Percentiles rank a stretch among this genome's conserved stretches.
phyloP scores from a whole-genome alignment of 2,329 filamentous ascomycete genomes.

The Coniochaeta hoffmannii region DNA sequence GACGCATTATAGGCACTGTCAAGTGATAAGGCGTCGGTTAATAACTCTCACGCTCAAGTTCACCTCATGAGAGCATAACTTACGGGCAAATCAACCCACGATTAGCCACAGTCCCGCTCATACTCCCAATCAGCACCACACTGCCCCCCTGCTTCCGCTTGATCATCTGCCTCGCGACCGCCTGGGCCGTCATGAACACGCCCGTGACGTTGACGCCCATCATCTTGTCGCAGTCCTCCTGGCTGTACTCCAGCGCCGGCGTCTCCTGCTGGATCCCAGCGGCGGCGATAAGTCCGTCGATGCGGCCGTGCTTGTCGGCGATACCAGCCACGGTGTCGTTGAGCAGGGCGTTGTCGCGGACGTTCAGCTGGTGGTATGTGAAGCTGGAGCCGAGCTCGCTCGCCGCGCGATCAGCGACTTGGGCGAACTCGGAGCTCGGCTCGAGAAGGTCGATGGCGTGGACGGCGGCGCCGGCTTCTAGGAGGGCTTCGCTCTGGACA shows the following conservation, averaged over 20 bases:
- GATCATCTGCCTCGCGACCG: conserved; percentile 72
- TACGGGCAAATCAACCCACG: conserved; percentile 52
- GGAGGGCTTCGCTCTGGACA: conserved; percentile 68
- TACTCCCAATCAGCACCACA: conserved; percentile 62
- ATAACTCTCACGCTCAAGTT: not conserved
- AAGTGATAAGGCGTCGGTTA: not conserved
- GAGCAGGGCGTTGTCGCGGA: conserved; percentile 62
- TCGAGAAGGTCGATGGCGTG: conserved; percentile 62
- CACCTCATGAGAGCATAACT: conserved; percentile 17
- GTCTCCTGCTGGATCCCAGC: conserved; percentile 77
- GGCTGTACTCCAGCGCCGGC: conserved; percentile 71
- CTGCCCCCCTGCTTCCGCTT: conserved; percentile 50
- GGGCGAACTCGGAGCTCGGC: conserved; percentile 53
- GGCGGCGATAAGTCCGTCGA: conserved; percentile 71
- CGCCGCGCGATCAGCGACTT: conserved; percentile 55
- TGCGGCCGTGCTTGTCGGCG: conserved; percentile 58
- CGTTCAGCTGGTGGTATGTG: conserved; percentile 72
- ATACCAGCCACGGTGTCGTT: conserved; percentile 63
- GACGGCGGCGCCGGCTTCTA: conserved; percentile 71
- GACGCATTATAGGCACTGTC: conserved; percentile 65
- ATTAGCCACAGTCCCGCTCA: conserved; percentile 62
- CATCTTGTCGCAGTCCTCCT: conserved; percentile 69
- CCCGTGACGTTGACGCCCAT: conserved; percentile 84
- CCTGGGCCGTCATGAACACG: conserved; percentile 77
- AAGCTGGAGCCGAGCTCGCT: conserved; percentile 60